These are phyloP conservation scores for Cyberlindnera euphorbiiphila DNA, from an alignment of 805 yeast genomes.

Conservation along the genomic window DNA sequence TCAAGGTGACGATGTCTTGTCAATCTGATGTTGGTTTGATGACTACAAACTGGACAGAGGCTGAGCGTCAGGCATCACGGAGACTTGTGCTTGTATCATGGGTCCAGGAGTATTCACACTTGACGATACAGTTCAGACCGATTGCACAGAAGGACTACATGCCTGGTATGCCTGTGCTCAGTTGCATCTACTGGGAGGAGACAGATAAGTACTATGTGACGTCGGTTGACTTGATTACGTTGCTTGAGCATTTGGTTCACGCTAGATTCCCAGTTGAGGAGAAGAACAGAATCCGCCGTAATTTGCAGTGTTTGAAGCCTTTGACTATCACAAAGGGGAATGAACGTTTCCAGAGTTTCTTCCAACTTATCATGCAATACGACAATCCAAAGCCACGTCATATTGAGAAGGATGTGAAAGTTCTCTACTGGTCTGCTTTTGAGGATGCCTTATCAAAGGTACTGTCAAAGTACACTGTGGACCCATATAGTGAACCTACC, in stretches of 20 bases:
- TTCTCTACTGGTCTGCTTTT: constrained; percentile 54
- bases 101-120: constrained; percentile 31
- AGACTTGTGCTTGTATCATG: constrained; percentile 47
- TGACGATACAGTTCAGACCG: constrained; percentile 37
- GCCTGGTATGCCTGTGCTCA: constrained; percentile 42
- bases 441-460: constrained; percentile 53
- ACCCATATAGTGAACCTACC: constrained; percentile 12
- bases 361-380: constrained; percentile 53
- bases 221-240: constrained; percentile 56
- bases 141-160: constrained; percentile 34
- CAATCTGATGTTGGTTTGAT: constrained; percentile 25
- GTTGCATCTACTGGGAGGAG: constrained; percentile 58
- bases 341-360: constrained; percentile 35
- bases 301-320: constrained; percentile 61
- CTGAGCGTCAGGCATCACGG: constrained; percentile 40
- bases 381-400: constrained; percentile 63
- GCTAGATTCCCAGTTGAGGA: constrained; percentile 61
- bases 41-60: constrained; percentile 43
- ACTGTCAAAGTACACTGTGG: constrained; percentile 46
- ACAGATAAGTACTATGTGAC: constrained; percentile 50
- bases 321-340: constrained; percentile 50
- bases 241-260: constrained; percentile 53
- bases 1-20: constrained; percentile 19
- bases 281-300: constrained; percentile 64
- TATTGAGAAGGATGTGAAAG: constrained; percentile 68